Evolutionary conservation across 345 rosid species (phyloP), one percentile per base, ranked within the genome.

Genomic region (Arabis hirsuta): DNA sequence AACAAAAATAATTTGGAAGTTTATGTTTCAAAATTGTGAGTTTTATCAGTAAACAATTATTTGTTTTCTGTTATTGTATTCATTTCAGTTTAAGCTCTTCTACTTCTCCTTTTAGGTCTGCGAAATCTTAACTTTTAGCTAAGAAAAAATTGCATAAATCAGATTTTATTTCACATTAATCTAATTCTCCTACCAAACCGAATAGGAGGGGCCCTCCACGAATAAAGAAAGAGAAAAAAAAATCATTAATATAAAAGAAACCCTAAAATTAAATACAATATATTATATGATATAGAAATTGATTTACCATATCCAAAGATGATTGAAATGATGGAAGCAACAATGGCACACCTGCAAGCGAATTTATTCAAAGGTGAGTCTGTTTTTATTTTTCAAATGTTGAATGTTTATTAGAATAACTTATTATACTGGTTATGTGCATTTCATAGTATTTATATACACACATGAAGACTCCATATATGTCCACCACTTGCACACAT

Each of bases 291-390:
- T 46, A 55, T 22, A 22, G 12, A 43, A 20, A 22, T 36, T 11
- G 55, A 63, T 44, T 48, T 78, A 88, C 96, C 98, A 57, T 90
- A 92, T 50, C 98, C 96, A 62, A 92, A 92, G 7, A 92, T 88
- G 58, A 92, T 86, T 68, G 92, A 86, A 27, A 88, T 88, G 72
- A 80, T 73, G 66, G 96, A 90, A 46, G 89, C 96, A 65, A 88
- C 90, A 9, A 92, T 63, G 38, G 87, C 75, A 74, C 96, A 90
- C 1, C 82, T 81, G 29, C 67, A 78, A 55, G 98, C 90, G 71
- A 83, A 90, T 55, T 79, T 82, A 70, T 90, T 92, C 59, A 84
- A 74, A 66, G 45, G 4, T 66, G 4, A 57, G 54, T 22, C 24
- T 38, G 11, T 12, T 14, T 16, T 34, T 11, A 2, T 10, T 19